Evolutionary conservation across 768 basidiomycete species (phyloP).

Genomic region (Rhodotorula toruloides): DNA sequence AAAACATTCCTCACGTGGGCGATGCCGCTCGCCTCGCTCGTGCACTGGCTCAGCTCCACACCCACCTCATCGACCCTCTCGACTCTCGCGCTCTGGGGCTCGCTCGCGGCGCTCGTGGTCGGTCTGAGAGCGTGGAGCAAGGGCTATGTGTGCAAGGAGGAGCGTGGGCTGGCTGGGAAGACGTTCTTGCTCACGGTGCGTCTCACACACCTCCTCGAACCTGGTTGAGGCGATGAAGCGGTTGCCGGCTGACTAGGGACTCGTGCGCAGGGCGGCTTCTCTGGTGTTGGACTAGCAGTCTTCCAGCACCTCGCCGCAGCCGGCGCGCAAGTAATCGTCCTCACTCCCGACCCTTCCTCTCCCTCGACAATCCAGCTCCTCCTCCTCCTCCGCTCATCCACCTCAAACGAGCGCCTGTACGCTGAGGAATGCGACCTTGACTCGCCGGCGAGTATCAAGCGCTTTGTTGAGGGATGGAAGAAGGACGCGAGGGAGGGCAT

Average conservation of each 20-base stretch:
- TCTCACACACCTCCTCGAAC: neutral
- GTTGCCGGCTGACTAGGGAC: no score
- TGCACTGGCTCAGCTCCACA: neutral
- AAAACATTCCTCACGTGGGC: no score
- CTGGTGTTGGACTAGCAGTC: constrained; percentile 54
- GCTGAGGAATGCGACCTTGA: constrained; percentile 71
- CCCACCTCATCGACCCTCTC: no score
- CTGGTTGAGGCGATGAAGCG: neutral
- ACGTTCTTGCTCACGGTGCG: constrained; percentile 16
- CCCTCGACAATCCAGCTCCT: constrained; percentile 57
- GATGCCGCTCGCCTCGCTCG: neutral
- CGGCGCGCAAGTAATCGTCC: constrained; percentile 73
- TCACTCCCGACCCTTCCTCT: constrained; percentile 57
- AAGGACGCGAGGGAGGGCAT: constrained; percentile 50
- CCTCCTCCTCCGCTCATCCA: constrained; percentile 61
- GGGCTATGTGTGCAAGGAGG: constrained; percentile 15
- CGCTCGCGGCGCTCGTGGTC: neutral
- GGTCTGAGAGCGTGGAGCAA: constrained; percentile 1
- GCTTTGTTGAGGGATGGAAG: constrained; percentile 64
- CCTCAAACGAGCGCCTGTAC: constrained; percentile 69
- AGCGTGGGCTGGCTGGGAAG: constrained; percentile 17
- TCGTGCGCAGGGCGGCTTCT: constrained; percentile 22
- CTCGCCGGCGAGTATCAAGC: constrained; percentile 59
- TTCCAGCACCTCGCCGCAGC: constrained; percentile 63
- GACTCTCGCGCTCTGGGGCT: neutral